Conservation (phyloP, 352 stramenopile genomes). For the Phytophthora vignae region DNA sequence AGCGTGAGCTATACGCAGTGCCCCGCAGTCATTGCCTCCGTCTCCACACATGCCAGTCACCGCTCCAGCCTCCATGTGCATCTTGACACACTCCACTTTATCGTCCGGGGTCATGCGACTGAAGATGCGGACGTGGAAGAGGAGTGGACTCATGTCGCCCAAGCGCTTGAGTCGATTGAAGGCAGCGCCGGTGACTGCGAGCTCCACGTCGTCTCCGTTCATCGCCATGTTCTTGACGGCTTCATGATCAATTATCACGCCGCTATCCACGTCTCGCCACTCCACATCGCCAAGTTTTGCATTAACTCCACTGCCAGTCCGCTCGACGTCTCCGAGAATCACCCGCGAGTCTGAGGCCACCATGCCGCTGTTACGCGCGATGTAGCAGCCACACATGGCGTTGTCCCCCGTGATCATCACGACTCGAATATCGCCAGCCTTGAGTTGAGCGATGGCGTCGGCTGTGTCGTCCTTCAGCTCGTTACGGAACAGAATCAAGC, state of each 20-base stretch:
- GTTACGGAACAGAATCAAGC: slow-evolving; percentile 88
- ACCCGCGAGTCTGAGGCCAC: slow-evolving; percentile 32
- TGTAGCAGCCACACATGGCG: slow-evolving; percentile 50
- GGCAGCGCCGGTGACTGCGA: slow-evolving; percentile 50
- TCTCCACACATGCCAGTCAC: slow-evolving; percentile 68
- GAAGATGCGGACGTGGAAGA: slow-evolving; percentile 62
- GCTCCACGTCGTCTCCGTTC: slow-evolving; percentile 32
- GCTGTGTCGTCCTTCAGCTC: slow-evolving; percentile 71
- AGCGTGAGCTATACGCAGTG: slow-evolving; percentile 78
- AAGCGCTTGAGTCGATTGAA: slow-evolving; percentile 43
- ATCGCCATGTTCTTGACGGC: slow-evolving; percentile 22
- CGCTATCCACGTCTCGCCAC: slow-evolving; percentile 47
- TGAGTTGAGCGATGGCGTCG: slow-evolving; percentile 63
- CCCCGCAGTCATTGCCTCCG: slow-evolving; percentile 85
- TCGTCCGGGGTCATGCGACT: slow-evolving; percentile 54
- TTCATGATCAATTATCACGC: slow-evolving; percentile 29
- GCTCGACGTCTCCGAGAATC: slow-evolving; percentile 39
- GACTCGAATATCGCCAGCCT: slow-evolving; percentile 56
- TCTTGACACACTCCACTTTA: slow-evolving; percentile 51
- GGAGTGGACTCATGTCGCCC: slow-evolving; percentile 41
- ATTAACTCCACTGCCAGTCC: slow-evolving; percentile 12
- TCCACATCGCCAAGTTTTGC: slow-evolving; percentile 7
- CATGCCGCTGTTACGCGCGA: slow-evolving; percentile 51
- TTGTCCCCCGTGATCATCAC: slow-evolving; percentile 88
- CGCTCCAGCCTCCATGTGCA: slow-evolving; percentile 49